These are phyloP conservation scores for Symbiodinium natans DNA, from an alignment of 73 alveolate species.

Conservation along the genomic window DNA sequence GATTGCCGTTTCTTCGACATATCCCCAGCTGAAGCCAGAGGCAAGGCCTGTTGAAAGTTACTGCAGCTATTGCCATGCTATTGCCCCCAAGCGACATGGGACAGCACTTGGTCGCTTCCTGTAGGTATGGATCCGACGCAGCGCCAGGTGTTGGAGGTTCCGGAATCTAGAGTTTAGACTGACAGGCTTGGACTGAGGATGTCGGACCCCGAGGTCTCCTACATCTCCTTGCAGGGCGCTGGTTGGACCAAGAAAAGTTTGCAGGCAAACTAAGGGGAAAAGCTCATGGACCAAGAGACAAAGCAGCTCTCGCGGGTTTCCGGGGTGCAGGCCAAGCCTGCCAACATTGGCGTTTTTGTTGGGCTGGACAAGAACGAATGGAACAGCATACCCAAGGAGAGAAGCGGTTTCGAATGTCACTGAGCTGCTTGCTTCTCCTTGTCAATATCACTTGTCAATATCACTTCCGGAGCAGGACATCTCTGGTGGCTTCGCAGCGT, in stretches of 20 bases:
- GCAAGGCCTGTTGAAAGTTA: background rate
- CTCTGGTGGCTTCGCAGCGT: constrained; percentile 57
- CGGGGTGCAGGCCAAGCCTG: constrained; percentile 77
- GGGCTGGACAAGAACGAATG: constrained; percentile 94
- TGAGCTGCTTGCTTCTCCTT: too few relatives aligned
- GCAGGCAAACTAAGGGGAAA: background rate
- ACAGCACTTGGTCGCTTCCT: background rate
- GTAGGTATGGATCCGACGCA: constrained; percentile 91
- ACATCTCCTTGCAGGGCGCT: constrained; percentile 84
- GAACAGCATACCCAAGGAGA: constrained; percentile 68
- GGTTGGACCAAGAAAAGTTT: constrained; percentile 85
- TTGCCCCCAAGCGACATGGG: background rate
- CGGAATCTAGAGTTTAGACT: background rate
- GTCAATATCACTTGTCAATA: too few relatives aligned
- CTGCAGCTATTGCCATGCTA: too few relatives aligned
- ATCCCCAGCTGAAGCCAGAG: constrained; percentile 90
- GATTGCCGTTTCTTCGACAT: constrained; percentile 89
- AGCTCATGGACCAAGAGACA: background rate
- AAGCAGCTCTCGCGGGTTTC: background rate
- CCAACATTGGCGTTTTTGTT: constrained; percentile 87
- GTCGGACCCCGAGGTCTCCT: too few relatives aligned
- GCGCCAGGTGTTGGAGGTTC: constrained; percentile 77
- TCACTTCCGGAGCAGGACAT: constrained; percentile 15
- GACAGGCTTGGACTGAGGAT: too few relatives aligned
- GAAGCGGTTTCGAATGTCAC: background rate